These are phyloP conservation scores for Bjerkandera adusta DNA, from an alignment of 1,284 basidiomycete species.

Conservation along the genomic window DNA sequence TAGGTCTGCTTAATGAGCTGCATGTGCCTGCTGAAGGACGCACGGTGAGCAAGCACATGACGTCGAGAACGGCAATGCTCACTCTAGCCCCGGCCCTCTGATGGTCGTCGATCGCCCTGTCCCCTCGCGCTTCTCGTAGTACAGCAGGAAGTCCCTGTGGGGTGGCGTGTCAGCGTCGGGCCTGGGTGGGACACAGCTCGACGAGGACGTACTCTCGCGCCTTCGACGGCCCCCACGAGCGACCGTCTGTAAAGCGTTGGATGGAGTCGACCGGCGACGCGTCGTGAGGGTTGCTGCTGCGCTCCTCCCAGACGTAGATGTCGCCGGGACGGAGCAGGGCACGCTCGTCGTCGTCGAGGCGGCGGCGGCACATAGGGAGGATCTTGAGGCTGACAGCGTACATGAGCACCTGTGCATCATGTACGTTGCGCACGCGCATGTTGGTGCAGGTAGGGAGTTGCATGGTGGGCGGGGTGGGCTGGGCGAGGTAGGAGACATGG, in stretches of 20 bases:
- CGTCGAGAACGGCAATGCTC: constrained; percentile 4
- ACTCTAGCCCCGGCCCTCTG: constrained; percentile 25
- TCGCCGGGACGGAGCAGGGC: constrained; percentile 38
- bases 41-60: neutral
- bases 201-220: constrained; percentile 29
- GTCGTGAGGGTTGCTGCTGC: constrained; percentile 36
- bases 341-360: constrained; percentile 44
- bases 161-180: neutral
- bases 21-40: constrained; percentile 21
- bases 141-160: constrained; percentile 35
- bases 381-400: constrained; percentile 32
- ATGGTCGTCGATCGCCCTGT: constrained; percentile 29
- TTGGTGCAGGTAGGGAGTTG: constrained; percentile 30
- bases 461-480: constrained; percentile 18
- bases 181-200: neutral
- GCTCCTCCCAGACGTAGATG: constrained; percentile 48
- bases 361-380: constrained; percentile 37
- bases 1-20: constrained; percentile 43
- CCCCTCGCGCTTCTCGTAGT: constrained; percentile 36
- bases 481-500: constrained; percentile 5
- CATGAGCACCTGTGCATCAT: constrained; percentile 37
- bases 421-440: constrained; percentile 29
- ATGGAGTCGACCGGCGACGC: constrained; percentile 37
- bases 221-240: constrained; percentile 29
- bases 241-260: constrained; percentile 43